Conservation (phyloP, 2,329 filamentous ascomycete species). For the Botrytis porri region DNA sequence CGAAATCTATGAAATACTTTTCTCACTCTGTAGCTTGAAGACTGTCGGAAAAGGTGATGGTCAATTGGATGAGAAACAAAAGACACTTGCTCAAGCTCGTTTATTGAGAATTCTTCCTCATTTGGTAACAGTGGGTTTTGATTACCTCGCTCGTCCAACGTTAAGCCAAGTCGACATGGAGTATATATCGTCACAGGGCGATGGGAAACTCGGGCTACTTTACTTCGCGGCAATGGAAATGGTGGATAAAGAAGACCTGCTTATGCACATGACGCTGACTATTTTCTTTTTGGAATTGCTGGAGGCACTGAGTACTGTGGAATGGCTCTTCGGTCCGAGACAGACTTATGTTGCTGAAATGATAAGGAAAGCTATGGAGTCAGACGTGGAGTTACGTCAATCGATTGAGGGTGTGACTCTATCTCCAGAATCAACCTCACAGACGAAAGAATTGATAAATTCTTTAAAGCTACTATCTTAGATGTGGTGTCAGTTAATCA, state of each 20-base stretch:
- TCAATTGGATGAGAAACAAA: constrained; percentile 36
- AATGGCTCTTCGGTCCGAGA: constrained; percentile 28
- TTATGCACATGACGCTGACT: constrained; percentile 39
- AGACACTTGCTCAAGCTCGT: constrained; percentile 38
- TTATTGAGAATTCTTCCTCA: constrained; percentile 37
- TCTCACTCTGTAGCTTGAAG: constrained; percentile 40
- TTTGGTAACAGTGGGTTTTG: constrained; percentile 34
- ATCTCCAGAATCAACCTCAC: constrained; percentile 30
- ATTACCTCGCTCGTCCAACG: constrained; percentile 29
- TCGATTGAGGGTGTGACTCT: constrained; percentile 34
- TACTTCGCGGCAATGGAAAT: constrained; percentile 37
- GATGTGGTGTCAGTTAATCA: background rate
- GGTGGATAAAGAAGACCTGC: constrained; percentile 38
- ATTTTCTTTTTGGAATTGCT: constrained; percentile 38
- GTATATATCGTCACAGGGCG: constrained; percentile 24
- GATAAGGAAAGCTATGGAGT: constrained; percentile 31
- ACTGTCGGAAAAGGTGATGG: constrained; percentile 27
- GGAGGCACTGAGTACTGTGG: constrained; percentile 34
- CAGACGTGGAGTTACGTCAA: constrained; percentile 32
- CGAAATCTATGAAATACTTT: constrained; percentile 47
- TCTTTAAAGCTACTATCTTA: constrained; percentile 10
- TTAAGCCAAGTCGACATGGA: constrained; percentile 34
- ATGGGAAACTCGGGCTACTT: constrained; percentile 31
- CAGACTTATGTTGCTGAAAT: constrained; percentile 33
- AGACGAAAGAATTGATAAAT: constrained; percentile 32